phyloP scores from a whole-genome alignment of 495 filamentous ascomycete species.

The Opeltia flavorubescens region DNA sequence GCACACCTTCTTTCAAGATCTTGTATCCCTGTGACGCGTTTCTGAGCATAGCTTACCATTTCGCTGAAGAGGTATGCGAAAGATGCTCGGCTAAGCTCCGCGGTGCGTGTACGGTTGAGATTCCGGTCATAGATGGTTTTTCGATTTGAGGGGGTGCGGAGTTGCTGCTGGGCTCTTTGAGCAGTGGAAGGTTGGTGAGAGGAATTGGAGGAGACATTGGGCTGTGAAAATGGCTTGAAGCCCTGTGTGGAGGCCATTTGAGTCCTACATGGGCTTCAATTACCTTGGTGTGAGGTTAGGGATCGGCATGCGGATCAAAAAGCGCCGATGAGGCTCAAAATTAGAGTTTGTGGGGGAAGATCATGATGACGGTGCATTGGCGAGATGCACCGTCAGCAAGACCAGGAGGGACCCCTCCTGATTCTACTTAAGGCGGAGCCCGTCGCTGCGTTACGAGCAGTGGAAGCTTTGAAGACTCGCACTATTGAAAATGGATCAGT shows the following conservation, averaged over 20 bases:
- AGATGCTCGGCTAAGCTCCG: slow-evolving; percentile 78
- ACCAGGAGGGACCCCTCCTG: too few species aligned
- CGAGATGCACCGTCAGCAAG: too few species aligned
- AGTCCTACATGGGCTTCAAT: too few species aligned
- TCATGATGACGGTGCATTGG: too few species aligned
- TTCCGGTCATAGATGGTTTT: slow-evolving; percentile 98
- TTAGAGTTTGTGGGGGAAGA: too few species aligned
- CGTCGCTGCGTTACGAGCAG: too few species aligned
- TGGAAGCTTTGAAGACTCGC: too few species aligned
- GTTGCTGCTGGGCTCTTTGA: slow-evolving; percentile 15
- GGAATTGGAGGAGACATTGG: neutral
- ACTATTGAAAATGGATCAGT: too few species aligned
- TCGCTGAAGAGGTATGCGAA: slow-evolving; percentile 94
- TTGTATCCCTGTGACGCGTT: slow-evolving; percentile 75
- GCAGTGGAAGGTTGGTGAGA: neutral
- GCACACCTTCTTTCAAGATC: slow-evolving; percentile 77
- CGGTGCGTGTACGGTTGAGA: slow-evolving; percentile 70
- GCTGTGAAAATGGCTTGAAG: neutral
- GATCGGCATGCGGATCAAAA: too few species aligned
- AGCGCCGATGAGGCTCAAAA: too few species aligned
- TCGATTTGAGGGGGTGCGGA: slow-evolving; percentile 84
- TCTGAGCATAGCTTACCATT: slow-evolving; percentile 94
- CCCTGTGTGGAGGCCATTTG: neutral
- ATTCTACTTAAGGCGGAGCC: too few species aligned
- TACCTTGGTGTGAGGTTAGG: too few species aligned